Conservation (phyloP, 1,139 yeast species). For the Saccharomycopsis crataegensis region DNA sequence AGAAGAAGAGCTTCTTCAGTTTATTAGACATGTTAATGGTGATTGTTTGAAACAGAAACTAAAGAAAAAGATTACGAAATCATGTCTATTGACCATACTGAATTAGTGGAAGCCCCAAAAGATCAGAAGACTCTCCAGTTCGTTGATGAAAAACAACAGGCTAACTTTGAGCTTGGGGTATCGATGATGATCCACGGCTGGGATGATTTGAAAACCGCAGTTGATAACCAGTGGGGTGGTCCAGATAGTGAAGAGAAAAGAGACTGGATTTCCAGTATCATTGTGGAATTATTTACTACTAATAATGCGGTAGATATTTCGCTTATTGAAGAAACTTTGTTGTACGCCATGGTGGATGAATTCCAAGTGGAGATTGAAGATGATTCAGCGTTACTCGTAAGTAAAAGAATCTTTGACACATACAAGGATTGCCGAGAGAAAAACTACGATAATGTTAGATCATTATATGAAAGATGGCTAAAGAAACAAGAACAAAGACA, state of each 20-base stretch:
- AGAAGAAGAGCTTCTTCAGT: no score
- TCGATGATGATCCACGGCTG: conserved; percentile 83
- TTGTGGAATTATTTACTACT: conserved; percentile 66
- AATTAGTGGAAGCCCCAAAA: conserved; percentile 32
- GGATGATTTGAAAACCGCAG: conserved; percentile 87
- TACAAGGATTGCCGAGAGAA: conserved; percentile 56
- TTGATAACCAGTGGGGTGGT: conserved; percentile 97
- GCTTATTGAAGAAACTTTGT: conserved; percentile 74
- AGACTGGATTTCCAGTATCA: conserved; percentile 87
- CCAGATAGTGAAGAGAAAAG: conserved; percentile 83
- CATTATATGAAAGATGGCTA: conserved; percentile 51
- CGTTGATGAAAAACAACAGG: conserved; percentile 60
- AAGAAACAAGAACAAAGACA: conserved; percentile 38
- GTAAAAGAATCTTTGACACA: conserved; percentile 53
- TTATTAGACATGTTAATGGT: no score
- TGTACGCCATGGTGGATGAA: conserved; percentile 91
- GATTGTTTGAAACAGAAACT: no score
- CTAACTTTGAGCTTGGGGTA: conserved; percentile 87
- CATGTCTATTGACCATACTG: conserved; percentile 25
- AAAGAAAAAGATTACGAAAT: background rate
- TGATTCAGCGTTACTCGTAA: conserved; percentile 74
- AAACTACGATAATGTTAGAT: conserved; percentile 50
- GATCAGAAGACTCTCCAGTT: conserved; percentile 40
- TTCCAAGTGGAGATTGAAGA: conserved; percentile 85
- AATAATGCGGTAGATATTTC: conserved; percentile 63